Evolutionary conservation across 2,329 filamentous ascomycete species (phyloP).

Genomic region (Thelonectria blattea): DNA sequence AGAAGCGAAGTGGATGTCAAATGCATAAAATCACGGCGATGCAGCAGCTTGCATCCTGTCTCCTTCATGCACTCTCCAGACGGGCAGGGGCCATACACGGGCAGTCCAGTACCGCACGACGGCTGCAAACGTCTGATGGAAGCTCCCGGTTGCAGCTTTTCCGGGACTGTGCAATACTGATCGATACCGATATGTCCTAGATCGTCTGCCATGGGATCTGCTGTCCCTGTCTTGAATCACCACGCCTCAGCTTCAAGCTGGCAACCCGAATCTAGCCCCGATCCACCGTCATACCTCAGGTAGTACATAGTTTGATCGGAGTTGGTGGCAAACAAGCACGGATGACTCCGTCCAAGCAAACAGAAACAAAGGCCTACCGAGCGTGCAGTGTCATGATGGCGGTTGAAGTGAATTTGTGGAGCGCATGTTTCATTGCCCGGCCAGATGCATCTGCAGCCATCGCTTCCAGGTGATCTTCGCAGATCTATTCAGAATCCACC

Average conservation of each 20-base stretch:
- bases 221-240: background rate
- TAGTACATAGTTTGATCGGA: background rate
- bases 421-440: background rate
- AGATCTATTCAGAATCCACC: background rate
- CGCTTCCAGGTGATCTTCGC: background rate
- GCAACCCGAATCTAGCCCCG: too few relatives aligned
- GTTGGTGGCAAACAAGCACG: background rate
- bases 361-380: too few relatives aligned
- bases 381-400: too few relatives aligned
- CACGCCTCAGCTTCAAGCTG: background rate
- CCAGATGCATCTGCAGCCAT: background rate
- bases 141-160: background rate
- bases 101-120: background rate
- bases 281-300: background rate
- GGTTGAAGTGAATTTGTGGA: background rate
- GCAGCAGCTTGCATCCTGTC: too few relatives aligned
- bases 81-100: background rate
- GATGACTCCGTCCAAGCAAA: too few relatives aligned
- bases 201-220: background rate
- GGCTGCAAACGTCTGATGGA: background rate
- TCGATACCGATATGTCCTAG: background rate
- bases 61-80: background rate
- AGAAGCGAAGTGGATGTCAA: too few relatives aligned
- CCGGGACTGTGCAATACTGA: too few relatives aligned
- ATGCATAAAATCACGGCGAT: too few relatives aligned